Base-by-base conservation (phyloP, 176 grass and related monocot genomes). In the Cenchrus purpureus region DNA sequence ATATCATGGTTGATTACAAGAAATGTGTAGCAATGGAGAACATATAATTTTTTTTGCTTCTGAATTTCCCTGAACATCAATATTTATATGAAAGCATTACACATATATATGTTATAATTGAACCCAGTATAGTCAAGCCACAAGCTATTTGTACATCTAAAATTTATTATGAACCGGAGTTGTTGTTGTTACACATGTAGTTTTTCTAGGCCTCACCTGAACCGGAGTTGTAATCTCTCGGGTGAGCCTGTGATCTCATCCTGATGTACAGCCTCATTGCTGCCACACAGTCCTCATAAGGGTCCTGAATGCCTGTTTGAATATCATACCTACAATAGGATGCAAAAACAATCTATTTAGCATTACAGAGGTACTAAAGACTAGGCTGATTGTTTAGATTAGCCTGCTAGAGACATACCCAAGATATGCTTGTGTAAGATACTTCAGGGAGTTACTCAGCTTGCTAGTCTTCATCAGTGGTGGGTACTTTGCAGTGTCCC, bases 401-500 rank as follows among this genome's bases (percentile, higher is more conserved):
- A 53, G 7, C n/a, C 68, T 46, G 13, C 80, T 62, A 53, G 71
- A 74, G n/a, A 50, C 91, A 86, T 91, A 93, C 95, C 95, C 92
- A 75, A 97, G 87, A 81, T 97, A 95, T 34, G 95, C 89, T 81
- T 93, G 92, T 76, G 95, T 71, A 29, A 97, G 91, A 79, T 97
- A 94, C 85, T 93, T 97, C 7, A 95, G 82, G 20, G 92, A 85
- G 79, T 97, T 97, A 60, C 87, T 95, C 77, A 97, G 89, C 91
- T 95, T 97, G 95, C 89, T 97, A 12, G 95, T 97, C 86, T 95
- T 97, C 95, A 93, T 95, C 89, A 97, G 68, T 45, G 90, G 95
- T 44, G 95, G 92, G 86, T 97, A 97, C 7, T 86, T 91, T 28
- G 89, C 90, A 64, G 85, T 95, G 54, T 97, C 95, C 76, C 95